phyloP scores from a whole-genome alignment of 352 stramenopile species.

The Phytophthora megakarya region DNA sequence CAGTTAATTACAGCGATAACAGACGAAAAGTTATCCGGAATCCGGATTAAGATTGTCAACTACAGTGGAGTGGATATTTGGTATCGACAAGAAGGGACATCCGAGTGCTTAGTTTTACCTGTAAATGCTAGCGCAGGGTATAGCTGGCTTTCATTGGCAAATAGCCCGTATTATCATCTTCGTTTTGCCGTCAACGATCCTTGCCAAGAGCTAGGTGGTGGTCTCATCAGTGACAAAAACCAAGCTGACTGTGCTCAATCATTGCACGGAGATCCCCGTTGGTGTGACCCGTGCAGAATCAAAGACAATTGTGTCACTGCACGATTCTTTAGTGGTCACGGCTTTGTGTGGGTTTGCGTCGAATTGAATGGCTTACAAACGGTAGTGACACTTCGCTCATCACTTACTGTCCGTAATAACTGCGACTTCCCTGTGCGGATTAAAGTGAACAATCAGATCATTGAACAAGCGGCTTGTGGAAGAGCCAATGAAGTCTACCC shows the following conservation, averaged over 20 bases:
- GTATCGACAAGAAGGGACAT: slow-evolving; percentile 72
- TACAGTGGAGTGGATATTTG: slow-evolving; percentile 45
- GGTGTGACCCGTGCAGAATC: slow-evolving; percentile 72
- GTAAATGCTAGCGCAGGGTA: slow-evolving; percentile 46
- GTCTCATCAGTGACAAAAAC: not conserved
- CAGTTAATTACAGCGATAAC: not conserved
- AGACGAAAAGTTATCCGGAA: slow-evolving; percentile 46
- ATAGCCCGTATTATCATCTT: slow-evolving; percentile 54
- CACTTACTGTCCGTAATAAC: slow-evolving; percentile 52
- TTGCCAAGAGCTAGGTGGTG: not conserved
- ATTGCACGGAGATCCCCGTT: slow-evolving; percentile 32
- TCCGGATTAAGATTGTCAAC: slow-evolving; percentile 70
- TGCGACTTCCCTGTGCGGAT: slow-evolving; percentile 45
- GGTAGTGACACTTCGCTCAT: slow-evolving; percentile 57
- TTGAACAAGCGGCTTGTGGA: slow-evolving; percentile 13
- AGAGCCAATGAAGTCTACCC: slow-evolving; percentile 16
- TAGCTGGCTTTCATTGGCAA: slow-evolving; percentile 71
- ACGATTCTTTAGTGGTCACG: slow-evolving; percentile 50
- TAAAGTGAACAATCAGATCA: slow-evolving; percentile 34
- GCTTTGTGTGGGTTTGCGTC: slow-evolving; percentile 76
- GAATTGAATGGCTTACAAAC: slow-evolving; percentile 62
- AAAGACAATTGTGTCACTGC: slow-evolving; percentile 65
- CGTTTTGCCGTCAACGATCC: slow-evolving; percentile 53
- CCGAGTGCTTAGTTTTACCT: slow-evolving; percentile 51
- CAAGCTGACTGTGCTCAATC: not conserved